Percentiles rank a stretch among this genome's conserved stretches.
Conservation (phyloP, 1,139 yeast species). For the Barnettozyma hawaiiensis region DNA sequence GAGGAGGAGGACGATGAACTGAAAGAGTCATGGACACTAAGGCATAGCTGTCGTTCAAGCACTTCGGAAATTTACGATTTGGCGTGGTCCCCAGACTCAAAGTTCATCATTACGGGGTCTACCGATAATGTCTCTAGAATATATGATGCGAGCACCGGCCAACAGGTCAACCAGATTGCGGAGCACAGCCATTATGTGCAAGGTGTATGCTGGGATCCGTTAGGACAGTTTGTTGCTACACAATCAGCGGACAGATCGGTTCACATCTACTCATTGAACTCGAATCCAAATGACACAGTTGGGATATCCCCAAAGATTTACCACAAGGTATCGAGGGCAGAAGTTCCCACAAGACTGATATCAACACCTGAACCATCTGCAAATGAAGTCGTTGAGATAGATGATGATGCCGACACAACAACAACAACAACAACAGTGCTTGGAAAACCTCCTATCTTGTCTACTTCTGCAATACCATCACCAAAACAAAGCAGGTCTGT, state of each 20-base stretch:
- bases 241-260: slow-evolving; percentile 89
- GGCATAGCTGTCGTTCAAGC: slow-evolving; percentile 50
- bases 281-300: slow-evolving; percentile 24
- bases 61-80: slow-evolving; percentile 83
- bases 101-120: slow-evolving; percentile 75
- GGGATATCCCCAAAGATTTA: slow-evolving; percentile 34
- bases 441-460: slow-evolving; percentile 1
- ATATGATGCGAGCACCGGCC: slow-evolving; percentile 53
- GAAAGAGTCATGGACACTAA: slow-evolving; percentile 67
- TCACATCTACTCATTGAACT: slow-evolving; percentile 47
- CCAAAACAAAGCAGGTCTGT: slow-evolving; percentile 21
- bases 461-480: slow-evolving; percentile 6
- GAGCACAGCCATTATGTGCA: slow-evolving; percentile 89
- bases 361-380: slow-evolving; percentile 6
- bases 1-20: slow-evolving; percentile 52
- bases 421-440: background rate
- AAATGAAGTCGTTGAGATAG: background rate
- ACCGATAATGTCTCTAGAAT: slow-evolving; percentile 83
- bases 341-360: slow-evolving; percentile 31
- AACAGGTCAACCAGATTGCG: slow-evolving; percentile 53
- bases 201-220: slow-evolving; percentile 95
- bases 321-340: slow-evolving; percentile 41
- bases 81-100: slow-evolving; percentile 85
- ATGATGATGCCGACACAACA: background rate
- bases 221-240: slow-evolving; percentile 67